Evolutionary conservation across 192 early-diverging fungal genomes (phyloP), one percentile per base, ranked within the genome.

Genomic region (Podila epigama): DNA sequence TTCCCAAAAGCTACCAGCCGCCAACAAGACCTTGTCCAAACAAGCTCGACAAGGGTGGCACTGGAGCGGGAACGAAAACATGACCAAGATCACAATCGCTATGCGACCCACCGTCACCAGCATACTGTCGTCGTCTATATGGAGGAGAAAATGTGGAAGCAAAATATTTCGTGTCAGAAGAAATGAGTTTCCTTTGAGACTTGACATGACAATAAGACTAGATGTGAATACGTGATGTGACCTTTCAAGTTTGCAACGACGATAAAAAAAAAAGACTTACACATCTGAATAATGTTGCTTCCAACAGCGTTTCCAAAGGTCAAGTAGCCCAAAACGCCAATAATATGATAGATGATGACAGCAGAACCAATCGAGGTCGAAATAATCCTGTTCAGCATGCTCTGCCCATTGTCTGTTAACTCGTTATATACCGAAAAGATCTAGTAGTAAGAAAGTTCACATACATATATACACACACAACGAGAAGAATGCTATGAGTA

Each of bases 341-440:
- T 89, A 51, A 89, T 63, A 61, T 96, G 86, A 80, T 99, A 99
- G 5, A 94, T 82, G 6, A 82, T 69, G 15, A 89, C 85, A 8
- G 97, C 89, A 7, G 89, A 86, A 20, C 89, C 88, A 62, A 97
- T 93, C 36, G 97, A 94, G 27, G 85, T 65, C 16, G 75, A 56
- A 58, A 98, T 92, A 37, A 95, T 89, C 16, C 79, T 77, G 57
- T 87, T 87, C 39, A 97, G 77, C 48, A 86, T 85, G 40, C 75
- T 79, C 37, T 90, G 88, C 27, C 87, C 82, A 83, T 98, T 97
- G 70, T 97, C 92, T 31, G 78, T 83, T 37, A 98, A 77, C 80
- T 99, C 98, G 79, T 99, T 99, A 79, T 98, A 94, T 4, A 98
- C 93, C 8, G 94, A 83, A 66, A 99, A 97, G 51, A 98, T 94